A percentile compares a stretch with the other conserved stretches of the same genome.
Conservation (phyloP, 2,329 filamentous ascomycete species). For the Clarireedia hainanense region DNA sequence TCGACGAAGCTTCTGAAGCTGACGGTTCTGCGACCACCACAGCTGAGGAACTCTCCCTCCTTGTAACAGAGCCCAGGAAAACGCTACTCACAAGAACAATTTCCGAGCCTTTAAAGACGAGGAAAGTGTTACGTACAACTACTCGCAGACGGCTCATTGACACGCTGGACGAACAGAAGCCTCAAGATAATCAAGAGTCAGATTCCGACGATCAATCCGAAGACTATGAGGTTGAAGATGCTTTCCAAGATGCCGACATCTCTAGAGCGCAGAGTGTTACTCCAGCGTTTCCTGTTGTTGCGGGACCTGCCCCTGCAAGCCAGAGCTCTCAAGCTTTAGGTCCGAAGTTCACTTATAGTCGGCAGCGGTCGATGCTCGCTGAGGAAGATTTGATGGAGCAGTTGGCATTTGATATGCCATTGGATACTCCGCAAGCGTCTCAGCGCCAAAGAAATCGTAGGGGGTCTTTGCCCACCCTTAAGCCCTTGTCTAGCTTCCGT, state of each 20-base stretch:
- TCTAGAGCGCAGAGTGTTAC: constrained; percentile 16
- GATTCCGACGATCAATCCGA: constrained; percentile 7
- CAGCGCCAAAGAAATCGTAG: constrained; percentile 17
- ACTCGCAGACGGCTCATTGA: constrained; percentile 28
- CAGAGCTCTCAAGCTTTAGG: constrained; percentile 24
- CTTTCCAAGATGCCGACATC: neutral
- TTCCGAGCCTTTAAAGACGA: constrained; percentile 12
- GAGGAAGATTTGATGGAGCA: constrained; percentile 28
- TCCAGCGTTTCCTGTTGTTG: constrained; percentile 6
- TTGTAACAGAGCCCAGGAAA: neutral
- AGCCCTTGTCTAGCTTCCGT: constrained; percentile 23
- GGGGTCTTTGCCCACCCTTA: constrained; percentile 23
- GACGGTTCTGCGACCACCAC: neutral
- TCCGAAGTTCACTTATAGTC: constrained; percentile 28
- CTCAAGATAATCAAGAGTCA: constrained; percentile 9
- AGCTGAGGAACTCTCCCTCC: constrained; percentile 2
- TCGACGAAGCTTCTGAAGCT: neutral
- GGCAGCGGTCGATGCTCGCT: constrained; percentile 29
- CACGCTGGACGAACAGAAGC: constrained; percentile 26
- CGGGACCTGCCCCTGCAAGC: constrained; percentile 14
- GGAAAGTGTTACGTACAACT: constrained; percentile 13
- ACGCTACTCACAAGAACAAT: constrained; percentile 2
- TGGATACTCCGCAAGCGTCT: constrained; percentile 12
- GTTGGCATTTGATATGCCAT: constrained; percentile 25
- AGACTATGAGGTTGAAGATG: constrained; percentile 6